phyloP scores from a whole-genome alignment of 2,329 filamentous ascomycete genomes.

The Aspergillaceae sp. region DNA sequence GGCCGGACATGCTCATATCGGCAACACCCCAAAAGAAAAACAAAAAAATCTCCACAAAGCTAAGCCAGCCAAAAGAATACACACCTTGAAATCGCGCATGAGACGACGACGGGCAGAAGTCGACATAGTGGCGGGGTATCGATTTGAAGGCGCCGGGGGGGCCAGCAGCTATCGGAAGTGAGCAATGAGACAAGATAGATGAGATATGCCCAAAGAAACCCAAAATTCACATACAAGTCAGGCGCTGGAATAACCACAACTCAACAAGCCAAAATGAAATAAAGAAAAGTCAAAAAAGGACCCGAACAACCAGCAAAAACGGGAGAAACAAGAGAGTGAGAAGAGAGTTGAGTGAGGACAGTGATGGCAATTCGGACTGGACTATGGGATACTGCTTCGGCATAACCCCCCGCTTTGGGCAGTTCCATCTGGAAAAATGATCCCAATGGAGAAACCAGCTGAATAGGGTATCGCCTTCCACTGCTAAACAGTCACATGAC shows the following conservation, averaged over 20 bases:
- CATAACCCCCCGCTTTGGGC: too few species aligned
- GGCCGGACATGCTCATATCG: too few species aligned
- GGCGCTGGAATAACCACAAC: background rate
- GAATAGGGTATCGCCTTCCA: background rate
- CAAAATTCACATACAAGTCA: background rate
- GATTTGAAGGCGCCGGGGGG: background rate
- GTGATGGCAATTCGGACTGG: background rate
- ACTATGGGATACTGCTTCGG: background rate
- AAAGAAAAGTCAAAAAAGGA: background rate
- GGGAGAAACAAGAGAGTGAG: background rate
- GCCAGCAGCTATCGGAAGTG: slow-evolving; percentile 4
- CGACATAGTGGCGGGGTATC: slow-evolving; percentile 54
- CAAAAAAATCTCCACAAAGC: too few species aligned
- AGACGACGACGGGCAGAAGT: slow-evolving; percentile 89
- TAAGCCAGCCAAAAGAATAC: slow-evolving; percentile 14
- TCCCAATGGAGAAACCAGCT: slow-evolving; percentile 11
- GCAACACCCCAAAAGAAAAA: too few species aligned
- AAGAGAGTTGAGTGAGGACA: background rate
- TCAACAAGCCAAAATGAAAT: background rate
- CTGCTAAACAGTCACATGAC: slow-evolving; percentile 7
- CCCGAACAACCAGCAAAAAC: too few species aligned
- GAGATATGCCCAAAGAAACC: background rate
- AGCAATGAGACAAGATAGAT: background rate
- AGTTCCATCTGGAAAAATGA: slow-evolving; percentile 8
- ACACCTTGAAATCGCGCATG: slow-evolving; percentile 98